Evolutionary conservation across 2,329 filamentous ascomycete genomes (phyloP).

Genomic region (Trichoderma sp.): DNA sequence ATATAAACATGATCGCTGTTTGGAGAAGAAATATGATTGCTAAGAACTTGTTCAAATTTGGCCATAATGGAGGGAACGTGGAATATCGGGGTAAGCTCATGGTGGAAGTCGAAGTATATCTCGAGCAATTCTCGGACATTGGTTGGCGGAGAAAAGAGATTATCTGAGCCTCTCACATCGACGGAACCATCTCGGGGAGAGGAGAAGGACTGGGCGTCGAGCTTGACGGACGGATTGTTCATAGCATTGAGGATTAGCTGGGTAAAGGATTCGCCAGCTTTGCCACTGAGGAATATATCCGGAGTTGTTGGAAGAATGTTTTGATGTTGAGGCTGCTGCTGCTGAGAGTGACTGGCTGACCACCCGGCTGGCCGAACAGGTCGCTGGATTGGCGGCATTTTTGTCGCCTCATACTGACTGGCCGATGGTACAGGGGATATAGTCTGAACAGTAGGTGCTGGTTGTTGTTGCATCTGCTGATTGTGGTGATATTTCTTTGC

Average conservation of each 20-base stretch:
- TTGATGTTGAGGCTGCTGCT: not conserved
- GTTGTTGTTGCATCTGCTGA: not conserved
- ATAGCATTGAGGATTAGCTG: constrained; percentile 11
- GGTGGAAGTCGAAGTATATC: constrained; percentile 6
- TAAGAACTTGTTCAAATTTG: not conserved
- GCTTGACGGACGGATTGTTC: constrained; percentile 1
- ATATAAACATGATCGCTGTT: not conserved
- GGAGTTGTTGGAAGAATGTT: constrained; percentile 4
- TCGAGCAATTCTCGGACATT: not conserved
- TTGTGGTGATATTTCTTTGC: not conserved
- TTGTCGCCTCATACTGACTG: not conserved
- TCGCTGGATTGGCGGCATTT: not conserved
- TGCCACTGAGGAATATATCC: constrained; percentile 9
- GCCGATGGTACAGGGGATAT: not conserved
- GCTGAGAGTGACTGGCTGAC: not conserved
- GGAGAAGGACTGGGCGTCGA: not conserved
- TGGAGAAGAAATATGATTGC: not conserved
- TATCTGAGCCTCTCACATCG: not conserved
- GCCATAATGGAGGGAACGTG: constrained; percentile 9
- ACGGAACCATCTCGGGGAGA: not conserved
- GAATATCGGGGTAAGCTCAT: constrained; percentile 10
- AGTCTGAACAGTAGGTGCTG: not conserved
- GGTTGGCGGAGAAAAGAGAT: not conserved
- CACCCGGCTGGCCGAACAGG: not conserved
- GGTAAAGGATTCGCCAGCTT: constrained; percentile 7